A percentile compares a stretch with the other conserved stretches of the same genome.
These are phyloP conservation scores for Thecamonas trahens DNA, from an alignment of 78 protist genomes.

Conservation along the genomic window DNA sequence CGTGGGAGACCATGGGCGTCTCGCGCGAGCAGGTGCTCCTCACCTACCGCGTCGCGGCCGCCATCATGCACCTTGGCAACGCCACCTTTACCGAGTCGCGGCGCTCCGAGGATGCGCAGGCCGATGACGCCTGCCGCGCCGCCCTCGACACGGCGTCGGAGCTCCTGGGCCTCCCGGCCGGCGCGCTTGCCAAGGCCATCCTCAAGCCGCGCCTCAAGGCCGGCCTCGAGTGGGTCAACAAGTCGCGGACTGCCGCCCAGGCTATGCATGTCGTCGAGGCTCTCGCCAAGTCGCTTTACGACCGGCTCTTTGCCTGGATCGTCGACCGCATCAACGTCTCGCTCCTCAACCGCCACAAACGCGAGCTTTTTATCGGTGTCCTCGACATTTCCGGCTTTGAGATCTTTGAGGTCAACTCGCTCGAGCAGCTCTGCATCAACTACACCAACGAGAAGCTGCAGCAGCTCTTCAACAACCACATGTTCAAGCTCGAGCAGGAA, in stretches of 20 bases:
- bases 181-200: not conserved
- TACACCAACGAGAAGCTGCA: conserved; percentile 96
- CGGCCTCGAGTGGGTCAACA: conserved; percentile 67
- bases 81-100: conserved; percentile 36
- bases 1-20: conserved; percentile 65
- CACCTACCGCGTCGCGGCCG: conserved; percentile 41
- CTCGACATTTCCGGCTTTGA: conserved; percentile 89
- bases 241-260: conserved; percentile 54
- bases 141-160: conserved; percentile 20
- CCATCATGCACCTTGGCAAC: conserved; percentile 77
- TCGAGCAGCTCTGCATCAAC: conserved; percentile 95
- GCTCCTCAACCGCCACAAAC: conserved; percentile 12
- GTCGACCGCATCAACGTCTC: conserved; percentile 55
- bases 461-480: conserved; percentile 92
- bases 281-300: conserved; percentile 87
- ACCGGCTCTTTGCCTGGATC: conserved; percentile 84
- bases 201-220: conserved; percentile 21
- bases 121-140: conserved; percentile 47
- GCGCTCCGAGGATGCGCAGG: conserved; percentile 58
- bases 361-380: conserved; percentile 63
- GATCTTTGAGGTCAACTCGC: conserved; percentile 79
- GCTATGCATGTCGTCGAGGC: conserved; percentile 74
- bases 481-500: conserved; percentile 88
- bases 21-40: conserved; percentile 46
- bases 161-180: conserved; percentile 11